A percentile compares a stretch with the other conserved stretches of the same genome.
These are phyloP conservation scores for Aspergillus tanneri DNA, from an alignment of 2,329 filamentous ascomycete genomes.

Conservation along the genomic window DNA sequence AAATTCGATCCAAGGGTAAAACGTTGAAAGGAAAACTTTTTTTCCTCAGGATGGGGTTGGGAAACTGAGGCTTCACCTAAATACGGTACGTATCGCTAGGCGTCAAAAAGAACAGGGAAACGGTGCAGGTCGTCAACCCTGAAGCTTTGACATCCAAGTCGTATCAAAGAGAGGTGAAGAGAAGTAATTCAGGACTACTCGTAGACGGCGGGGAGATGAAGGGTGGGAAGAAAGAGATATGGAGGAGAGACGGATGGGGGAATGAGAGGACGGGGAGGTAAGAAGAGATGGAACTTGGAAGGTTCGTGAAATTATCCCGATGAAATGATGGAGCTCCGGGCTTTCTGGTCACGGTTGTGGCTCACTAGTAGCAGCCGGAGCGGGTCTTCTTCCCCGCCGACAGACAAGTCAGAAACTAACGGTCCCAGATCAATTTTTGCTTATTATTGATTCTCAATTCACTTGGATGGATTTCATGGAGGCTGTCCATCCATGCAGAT, in stretches of 20 bases:
- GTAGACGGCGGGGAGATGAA: neutral
- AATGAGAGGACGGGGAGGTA: slow-evolving; percentile 9
- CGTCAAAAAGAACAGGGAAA: slow-evolving; percentile 34
- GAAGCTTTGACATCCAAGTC: slow-evolving; percentile 22
- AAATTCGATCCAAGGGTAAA: neutral
- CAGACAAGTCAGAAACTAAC: slow-evolving; percentile 11
- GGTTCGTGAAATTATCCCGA: slow-evolving; percentile 26
- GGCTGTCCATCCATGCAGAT: too few relatives aligned
- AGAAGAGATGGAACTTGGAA: slow-evolving; percentile 20
- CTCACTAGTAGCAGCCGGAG: slow-evolving; percentile 18
- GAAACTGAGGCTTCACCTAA: slow-evolving; percentile 20
- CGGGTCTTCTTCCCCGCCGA: slow-evolving; percentile 25
- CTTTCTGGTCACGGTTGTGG: slow-evolving; percentile 14
- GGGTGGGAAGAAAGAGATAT: slow-evolving; percentile 2
- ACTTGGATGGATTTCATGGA: too few relatives aligned
- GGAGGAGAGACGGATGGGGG: slow-evolving; percentile 11
- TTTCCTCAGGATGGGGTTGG: slow-evolving; percentile 8
- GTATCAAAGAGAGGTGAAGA: neutral
- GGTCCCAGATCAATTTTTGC: too few relatives aligned
- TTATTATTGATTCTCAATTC: too few relatives aligned
- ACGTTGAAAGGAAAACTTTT: slow-evolving; percentile 1
- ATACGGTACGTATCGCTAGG: slow-evolving; percentile 27
- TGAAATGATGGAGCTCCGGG: slow-evolving; percentile 18
- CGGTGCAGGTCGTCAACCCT: slow-evolving; percentile 45
- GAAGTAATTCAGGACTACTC: neutral